Conservation (phyloP, 352 stramenopile genomes). For the Pythium sp. region DNA sequence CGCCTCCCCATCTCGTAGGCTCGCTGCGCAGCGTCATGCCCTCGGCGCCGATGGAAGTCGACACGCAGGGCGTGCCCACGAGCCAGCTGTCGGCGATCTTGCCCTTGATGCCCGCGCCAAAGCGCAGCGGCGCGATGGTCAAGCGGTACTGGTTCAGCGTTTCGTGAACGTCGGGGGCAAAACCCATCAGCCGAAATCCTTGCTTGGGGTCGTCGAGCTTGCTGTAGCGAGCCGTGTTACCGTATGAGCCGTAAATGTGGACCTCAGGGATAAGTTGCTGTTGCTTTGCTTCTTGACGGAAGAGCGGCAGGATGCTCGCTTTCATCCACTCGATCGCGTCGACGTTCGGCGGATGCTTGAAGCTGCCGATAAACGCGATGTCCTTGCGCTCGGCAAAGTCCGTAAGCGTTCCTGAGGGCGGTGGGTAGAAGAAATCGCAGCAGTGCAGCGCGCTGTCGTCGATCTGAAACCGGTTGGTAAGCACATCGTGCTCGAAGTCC, state of each 20-base stretch:
- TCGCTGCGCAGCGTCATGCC: slow-evolving; percentile 49
- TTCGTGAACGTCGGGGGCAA: slow-evolving; percentile 67
- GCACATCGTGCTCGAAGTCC: slow-evolving; percentile 54
- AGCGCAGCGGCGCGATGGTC: slow-evolving; percentile 89
- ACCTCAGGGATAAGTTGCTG: slow-evolving; percentile 33
- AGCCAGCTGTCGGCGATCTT: slow-evolving; percentile 95
- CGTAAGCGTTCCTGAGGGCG: slow-evolving; percentile 21
- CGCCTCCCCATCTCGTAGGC: slow-evolving; percentile 46
- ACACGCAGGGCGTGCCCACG: slow-evolving; percentile 87
- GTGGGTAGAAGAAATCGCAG: slow-evolving; percentile 74
- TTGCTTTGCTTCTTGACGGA: slow-evolving; percentile 36
- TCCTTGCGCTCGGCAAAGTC: slow-evolving; percentile 37
- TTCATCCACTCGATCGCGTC: slow-evolving; percentile 85
- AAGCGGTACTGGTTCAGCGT: slow-evolving; percentile 70
- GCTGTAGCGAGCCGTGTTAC: slow-evolving; percentile 39
- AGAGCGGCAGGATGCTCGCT: slow-evolving; percentile 62
- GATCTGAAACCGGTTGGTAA: slow-evolving; percentile 64
- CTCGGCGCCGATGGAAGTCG: slow-evolving; percentile 88
- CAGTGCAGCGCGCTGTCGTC: slow-evolving; percentile 35
- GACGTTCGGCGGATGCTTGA: slow-evolving; percentile 91
- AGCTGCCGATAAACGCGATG: slow-evolving; percentile 90
- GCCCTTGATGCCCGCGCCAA: slow-evolving; percentile 93
- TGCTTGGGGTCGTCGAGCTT: slow-evolving; percentile 47
- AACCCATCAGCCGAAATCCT: slow-evolving; percentile 79
- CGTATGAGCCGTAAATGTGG: slow-evolving; percentile 88